Evolutionary conservation across 2,329 filamentous ascomycete species (phyloP).

Genomic region (Diaporthe vaccinii): DNA sequence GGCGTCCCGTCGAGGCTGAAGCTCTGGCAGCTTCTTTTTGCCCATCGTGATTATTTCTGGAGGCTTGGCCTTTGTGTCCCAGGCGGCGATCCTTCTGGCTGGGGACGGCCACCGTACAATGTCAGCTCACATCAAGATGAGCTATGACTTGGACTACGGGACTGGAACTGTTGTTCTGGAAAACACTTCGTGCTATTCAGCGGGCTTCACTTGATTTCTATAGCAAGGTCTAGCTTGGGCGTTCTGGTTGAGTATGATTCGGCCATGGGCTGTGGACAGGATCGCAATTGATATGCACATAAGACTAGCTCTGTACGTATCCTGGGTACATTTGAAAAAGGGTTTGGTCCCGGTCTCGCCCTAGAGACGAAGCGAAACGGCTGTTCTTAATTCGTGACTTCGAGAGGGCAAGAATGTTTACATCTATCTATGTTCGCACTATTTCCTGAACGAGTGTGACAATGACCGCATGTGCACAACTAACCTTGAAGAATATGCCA

Average conservation of each 20-base stretch:
- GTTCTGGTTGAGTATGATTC: neutral
- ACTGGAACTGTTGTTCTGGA: neutral
- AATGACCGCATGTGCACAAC: no score
- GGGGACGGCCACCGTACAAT: conserved; percentile 68
- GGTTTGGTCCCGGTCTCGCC: neutral
- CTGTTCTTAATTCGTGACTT: no score
- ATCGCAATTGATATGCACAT: neutral
- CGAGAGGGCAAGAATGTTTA: no score
- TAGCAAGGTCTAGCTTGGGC: conserved; percentile 16
- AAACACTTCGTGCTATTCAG: neutral
- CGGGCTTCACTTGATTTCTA: neutral
- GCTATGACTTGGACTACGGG: conserved; percentile 49
- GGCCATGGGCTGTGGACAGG: neutral
- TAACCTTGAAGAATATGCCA: no score
- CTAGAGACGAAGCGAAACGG: no score
- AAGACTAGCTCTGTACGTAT: neutral
- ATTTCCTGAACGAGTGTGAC: no score
- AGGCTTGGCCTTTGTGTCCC: conserved; percentile 90
- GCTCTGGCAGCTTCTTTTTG: conserved; percentile 94
- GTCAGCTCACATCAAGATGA: conserved; percentile 53
- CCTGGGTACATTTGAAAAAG: neutral
- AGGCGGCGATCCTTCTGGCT: conserved; percentile 78
- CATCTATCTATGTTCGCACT: no score
- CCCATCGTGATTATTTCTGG: conserved; percentile 98
- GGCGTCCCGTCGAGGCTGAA: conserved; percentile 74